Evolutionary conservation across 257 asterid genomes (phyloP).

Genomic region (Jacaranda copaia): DNA sequence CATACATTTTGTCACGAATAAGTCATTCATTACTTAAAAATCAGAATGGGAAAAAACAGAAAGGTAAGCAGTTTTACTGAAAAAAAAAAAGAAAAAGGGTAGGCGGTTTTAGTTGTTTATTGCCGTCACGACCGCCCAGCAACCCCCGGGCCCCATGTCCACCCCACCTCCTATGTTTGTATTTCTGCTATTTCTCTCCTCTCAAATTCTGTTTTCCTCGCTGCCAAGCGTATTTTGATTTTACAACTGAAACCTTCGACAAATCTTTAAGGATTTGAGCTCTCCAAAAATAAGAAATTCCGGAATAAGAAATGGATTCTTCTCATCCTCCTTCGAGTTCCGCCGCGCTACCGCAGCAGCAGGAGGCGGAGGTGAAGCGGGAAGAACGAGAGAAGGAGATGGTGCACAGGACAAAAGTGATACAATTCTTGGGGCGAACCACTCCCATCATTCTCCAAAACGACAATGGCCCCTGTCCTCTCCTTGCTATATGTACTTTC

Average conservation of each 20-base stretch:
- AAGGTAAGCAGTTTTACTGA: too few relatives aligned
- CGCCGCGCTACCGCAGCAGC: slow-evolving; percentile 34
- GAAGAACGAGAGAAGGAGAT: slow-evolving; percentile 37
- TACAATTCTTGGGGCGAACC: slow-evolving; percentile 72
- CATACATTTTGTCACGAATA: too few relatives aligned
- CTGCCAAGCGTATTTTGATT: not conserved
- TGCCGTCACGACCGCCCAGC: slow-evolving; percentile 6
- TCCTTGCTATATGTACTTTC: slow-evolving; percentile 70
- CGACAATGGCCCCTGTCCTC: slow-evolving; percentile 88
- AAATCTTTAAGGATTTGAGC: too few relatives aligned
- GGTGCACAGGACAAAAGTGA: slow-evolving; percentile 62
- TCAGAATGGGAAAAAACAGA: too few relatives aligned
- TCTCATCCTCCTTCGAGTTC: slow-evolving; percentile 37
- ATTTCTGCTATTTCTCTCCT: not conserved
- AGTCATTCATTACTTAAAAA: too few relatives aligned
- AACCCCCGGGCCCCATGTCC: not conserved
- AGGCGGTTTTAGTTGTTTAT: not conserved
- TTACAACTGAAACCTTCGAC: slow-evolving; percentile 15
- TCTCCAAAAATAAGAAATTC: not conserved
- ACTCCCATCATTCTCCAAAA: slow-evolving; percentile 75
- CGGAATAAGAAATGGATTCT: slow-evolving; percentile 37
- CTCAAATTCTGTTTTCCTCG: not conserved
- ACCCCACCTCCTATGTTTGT: not conserved
- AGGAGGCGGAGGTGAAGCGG: slow-evolving; percentile 34
- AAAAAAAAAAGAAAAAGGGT: too few relatives aligned